Evolutionary conservation across 768 basidiomycete genomes (phyloP), one percentile per base, ranked within the genome.

Genomic region (Lactarius hengduanensis): DNA sequence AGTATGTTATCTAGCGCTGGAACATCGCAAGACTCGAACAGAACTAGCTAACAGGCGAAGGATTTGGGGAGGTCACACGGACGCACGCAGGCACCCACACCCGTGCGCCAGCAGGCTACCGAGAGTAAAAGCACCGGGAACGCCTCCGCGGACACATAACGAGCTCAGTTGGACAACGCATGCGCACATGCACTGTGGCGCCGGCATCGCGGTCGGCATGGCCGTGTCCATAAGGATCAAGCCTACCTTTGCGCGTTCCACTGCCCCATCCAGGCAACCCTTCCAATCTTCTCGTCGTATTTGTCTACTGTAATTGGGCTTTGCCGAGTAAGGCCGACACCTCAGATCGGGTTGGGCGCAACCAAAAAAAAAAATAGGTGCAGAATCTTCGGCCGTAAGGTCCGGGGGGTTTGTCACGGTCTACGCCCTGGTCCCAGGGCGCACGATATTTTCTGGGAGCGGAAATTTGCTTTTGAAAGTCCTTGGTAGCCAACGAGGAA

Each of bases 1-100:
- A 50, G 32, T 8, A 59, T 26, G 61, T 40, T 40, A 41, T 62
- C 60, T 62, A 15, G 65, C 65, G 61, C 61, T 43, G 55, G 50
- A 60, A 45, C 36, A 56, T 55, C 18, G 41, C 32, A 18, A 4
- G 16, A 41, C 15, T 41, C 4, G 43, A 30, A 45, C 43, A 34
- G 53, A 60, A 36, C 36, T 56, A 26, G 41, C 61, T 57, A 45
- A 40, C 15, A 13, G 16, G 26, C 22, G 47, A 50, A 50, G 47
- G 5, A 22, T 11, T 16, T 13, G 4, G 22, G 16, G 50, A 38
- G 11, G 22, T 56, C 34, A 47, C 43, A 50, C 30, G 41, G 20
- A 36, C 32, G 30, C 32, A 34, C 54, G 34, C 18, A 32, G 15
- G 26, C 22, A 38, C 41, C 43, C 40, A 5, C 22, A 50, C 47